A percentile compares a stretch with the other conserved stretches of the same genome.
phyloP scores from a whole-genome alignment of 2,329 filamentous ascomycete genomes.

The Grosmannia clavigera region DNA sequence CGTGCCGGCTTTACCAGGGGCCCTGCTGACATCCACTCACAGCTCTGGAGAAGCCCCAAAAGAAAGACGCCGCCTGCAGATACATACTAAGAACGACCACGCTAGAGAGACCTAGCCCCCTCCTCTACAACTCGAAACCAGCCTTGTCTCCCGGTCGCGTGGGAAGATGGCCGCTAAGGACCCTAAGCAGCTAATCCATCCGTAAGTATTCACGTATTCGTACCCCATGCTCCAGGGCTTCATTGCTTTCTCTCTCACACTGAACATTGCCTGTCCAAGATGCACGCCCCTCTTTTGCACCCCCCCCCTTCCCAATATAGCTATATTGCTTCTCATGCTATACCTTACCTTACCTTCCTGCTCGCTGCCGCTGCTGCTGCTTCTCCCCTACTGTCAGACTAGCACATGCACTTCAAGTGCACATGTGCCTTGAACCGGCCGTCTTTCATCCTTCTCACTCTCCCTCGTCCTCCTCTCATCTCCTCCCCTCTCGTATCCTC shows the following conservation, averaged over 20 bases:
- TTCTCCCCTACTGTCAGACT: too few species aligned
- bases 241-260: too few species aligned
- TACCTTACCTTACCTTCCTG: background rate
- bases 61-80: background rate
- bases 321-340: background rate
- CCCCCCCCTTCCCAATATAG: background rate
- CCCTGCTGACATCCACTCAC: background rate
- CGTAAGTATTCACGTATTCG: background rate
- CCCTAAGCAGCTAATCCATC: background rate
- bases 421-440: background rate
- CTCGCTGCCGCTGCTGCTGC: background rate
- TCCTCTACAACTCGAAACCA: background rate
- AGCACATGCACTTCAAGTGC: background rate
- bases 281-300: background rate
- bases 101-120: background rate
- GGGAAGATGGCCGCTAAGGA: background rate
- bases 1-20: background rate
- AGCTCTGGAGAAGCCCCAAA: background rate
- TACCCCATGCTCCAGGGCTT: background rate
- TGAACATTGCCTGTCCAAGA: too few species aligned
- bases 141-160: conserved; percentile 5
- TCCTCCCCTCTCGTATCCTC: background rate
- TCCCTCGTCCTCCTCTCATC: background rate
- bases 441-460: background rate
- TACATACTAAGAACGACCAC: background rate